Conservation (phyloP, 371 early-diverging fungal species). For the Fennellomyces sp. region DNA sequence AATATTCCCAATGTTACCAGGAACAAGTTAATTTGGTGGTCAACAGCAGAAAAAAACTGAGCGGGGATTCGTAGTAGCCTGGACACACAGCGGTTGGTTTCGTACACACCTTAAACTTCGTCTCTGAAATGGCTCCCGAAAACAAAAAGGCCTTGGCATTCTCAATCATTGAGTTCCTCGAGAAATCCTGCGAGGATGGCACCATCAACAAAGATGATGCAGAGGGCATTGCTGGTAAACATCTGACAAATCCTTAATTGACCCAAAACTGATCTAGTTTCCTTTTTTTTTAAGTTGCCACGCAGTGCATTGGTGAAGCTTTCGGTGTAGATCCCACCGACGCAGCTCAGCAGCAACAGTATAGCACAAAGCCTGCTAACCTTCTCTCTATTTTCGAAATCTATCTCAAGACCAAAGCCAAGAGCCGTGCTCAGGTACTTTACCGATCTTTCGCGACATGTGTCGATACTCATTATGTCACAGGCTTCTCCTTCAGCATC, state of each 20-base stretch:
- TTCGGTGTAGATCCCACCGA: constrained; percentile 86
- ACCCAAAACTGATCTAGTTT: background rate
- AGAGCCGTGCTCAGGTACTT: constrained; percentile 33
- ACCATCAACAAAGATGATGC: constrained; percentile 81
- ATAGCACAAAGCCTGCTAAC: constrained; percentile 85
- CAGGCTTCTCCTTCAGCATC: constrained; percentile 8
- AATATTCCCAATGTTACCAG: no score
- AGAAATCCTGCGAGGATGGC: constrained; percentile 76
- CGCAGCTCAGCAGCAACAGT: constrained; percentile 61
- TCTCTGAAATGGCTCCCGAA: constrained; percentile 50
- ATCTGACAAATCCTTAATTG: background rate
- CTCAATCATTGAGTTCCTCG: constrained; percentile 89
- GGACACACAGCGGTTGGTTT: no score
- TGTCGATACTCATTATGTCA: background rate
- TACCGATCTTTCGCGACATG: no score
- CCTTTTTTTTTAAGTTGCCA: constrained; percentile 62
- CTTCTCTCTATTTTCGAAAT: constrained; percentile 87
- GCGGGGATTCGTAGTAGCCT: no score
- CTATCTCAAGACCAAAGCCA: constrained; percentile 84
- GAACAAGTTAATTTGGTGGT: no score
- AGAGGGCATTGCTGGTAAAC: constrained; percentile 88
- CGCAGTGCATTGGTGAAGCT: constrained; percentile 94
- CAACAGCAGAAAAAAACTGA: no score
- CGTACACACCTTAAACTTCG: background rate
- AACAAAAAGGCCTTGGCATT: constrained; percentile 82